These are phyloP conservation scores for Alternaria infectoria DNA, from an alignment of 2,329 filamentous ascomycete genomes.

Conservation along the genomic window DNA sequence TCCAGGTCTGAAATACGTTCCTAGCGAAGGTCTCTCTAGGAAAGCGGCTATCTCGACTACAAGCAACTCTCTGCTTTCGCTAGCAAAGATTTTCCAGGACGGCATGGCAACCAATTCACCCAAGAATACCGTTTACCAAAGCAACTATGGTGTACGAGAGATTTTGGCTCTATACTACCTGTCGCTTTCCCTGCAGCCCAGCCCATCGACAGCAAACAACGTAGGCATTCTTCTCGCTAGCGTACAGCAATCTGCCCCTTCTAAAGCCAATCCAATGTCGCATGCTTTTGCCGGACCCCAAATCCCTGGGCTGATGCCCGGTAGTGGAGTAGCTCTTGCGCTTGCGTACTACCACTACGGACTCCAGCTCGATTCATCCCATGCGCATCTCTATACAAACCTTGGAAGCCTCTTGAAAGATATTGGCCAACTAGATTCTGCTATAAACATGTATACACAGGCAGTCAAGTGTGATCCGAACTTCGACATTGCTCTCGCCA, in stretches of 20 bases:
- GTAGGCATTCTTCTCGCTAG: slow-evolving; percentile 96
- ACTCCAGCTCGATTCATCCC: slow-evolving; percentile 80
- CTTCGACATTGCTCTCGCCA: slow-evolving; percentile 96
- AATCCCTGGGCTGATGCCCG: slow-evolving; percentile 81
- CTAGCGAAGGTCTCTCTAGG: slow-evolving; percentile 70
- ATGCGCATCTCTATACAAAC: slow-evolving; percentile 97
- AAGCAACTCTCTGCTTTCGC: slow-evolving; percentile 90
- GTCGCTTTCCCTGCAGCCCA: slow-evolving; percentile 90
- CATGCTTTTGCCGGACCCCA: slow-evolving; percentile 44
- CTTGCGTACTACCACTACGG: slow-evolving; percentile 96
- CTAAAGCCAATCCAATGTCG: slow-evolving; percentile 52
- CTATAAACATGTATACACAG: slow-evolving; percentile 96
- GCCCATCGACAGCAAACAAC: slow-evolving; percentile 97
- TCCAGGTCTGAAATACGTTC: slow-evolving; percentile 76
- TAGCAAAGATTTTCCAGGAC: slow-evolving; percentile 98
- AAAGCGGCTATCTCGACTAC: slow-evolving; percentile 89
- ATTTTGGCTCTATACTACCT: slow-evolving; percentile 95
- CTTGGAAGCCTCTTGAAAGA: slow-evolving; percentile 94
- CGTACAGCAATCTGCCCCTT: slow-evolving; percentile 72
- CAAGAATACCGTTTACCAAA: slow-evolving; percentile 61
- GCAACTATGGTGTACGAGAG: slow-evolving; percentile 81
- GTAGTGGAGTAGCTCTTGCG: slow-evolving; percentile 86
- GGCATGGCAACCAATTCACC: slow-evolving; percentile 78
- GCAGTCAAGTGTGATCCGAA: slow-evolving; percentile 90
- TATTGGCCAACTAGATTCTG: slow-evolving; percentile 87